Evolutionary conservation across 1,284 basidiomycete genomes (phyloP).

Genomic region (Pholiota adiposa): DNA sequence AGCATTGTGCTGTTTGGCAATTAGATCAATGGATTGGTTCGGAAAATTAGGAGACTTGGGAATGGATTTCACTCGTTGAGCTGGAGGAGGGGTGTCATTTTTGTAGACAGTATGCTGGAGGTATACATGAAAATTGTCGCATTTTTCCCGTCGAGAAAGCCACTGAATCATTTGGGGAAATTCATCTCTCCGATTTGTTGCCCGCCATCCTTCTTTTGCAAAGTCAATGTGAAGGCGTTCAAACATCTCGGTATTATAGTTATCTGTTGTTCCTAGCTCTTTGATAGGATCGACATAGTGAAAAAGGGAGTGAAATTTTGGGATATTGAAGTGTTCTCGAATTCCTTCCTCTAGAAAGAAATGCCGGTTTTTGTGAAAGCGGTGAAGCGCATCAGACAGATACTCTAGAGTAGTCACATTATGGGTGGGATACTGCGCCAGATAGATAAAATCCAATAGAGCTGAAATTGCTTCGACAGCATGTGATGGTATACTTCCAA

Average conservation of each 20-base stretch:
- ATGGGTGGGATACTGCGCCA: conserved; percentile 21
- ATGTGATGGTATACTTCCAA: conserved; percentile 1
- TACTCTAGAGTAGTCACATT: conserved; percentile 11
- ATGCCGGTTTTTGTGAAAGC: conserved; percentile 16
- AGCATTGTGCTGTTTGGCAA: no score
- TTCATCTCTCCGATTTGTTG: conserved; percentile 23
- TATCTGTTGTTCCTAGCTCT: conserved; percentile 19
- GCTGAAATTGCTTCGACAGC: conserved; percentile 11
- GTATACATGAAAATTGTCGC: not conserved
- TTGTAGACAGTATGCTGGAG: no score
- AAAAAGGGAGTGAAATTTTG: conserved; percentile 22
- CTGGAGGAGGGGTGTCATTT: no score
- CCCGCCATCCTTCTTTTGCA: conserved; percentile 22
- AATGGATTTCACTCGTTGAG: no score
- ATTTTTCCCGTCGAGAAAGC: conserved; percentile 21
- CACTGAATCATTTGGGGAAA: conserved; percentile 27
- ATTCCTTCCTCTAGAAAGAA: conserved; percentile 9
- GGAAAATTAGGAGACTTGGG: no score
- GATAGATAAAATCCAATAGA: conserved; percentile 23
- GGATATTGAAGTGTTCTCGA: conserved; percentile 17
- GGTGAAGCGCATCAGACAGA: conserved; percentile 13
- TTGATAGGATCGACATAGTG: conserved; percentile 21
- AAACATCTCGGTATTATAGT: conserved; percentile 22
- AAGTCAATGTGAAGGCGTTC: no score
- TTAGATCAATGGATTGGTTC: no score